These are phyloP conservation scores for Malus hybrid DNA, from an alignment of 331 rosid species.

Conservation along the genomic window DNA sequence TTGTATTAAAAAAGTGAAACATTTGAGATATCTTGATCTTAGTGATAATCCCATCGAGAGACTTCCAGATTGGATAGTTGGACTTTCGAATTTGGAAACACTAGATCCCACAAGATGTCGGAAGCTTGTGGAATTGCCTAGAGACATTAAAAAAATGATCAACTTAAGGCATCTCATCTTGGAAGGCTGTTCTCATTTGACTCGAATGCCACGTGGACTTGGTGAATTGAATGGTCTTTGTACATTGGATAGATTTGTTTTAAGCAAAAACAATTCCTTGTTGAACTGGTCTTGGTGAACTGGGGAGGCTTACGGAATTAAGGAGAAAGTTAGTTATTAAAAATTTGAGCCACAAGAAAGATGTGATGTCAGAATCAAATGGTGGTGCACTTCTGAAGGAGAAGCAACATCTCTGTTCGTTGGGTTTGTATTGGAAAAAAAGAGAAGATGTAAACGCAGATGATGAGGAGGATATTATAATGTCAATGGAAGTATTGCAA, in stretches of 20 bases:
- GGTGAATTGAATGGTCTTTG: conserved; percentile 8
- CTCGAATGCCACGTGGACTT: conserved; percentile 20
- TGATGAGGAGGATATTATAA: too few species aligned
- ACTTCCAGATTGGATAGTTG: conserved; percentile 21
- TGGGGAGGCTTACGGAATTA: neutral
- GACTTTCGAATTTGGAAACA: conserved; percentile 25
- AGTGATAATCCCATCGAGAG: accelerated
- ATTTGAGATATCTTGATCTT: conserved; percentile 15
- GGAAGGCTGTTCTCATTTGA: accelerated
- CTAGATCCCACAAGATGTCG: accelerated
- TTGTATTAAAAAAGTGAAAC: neutral
- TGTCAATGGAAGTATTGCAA: too few species aligned
- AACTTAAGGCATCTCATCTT: neutral
- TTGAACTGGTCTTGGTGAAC: neutral
- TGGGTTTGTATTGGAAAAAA: neutral
- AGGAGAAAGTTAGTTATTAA: accelerated
- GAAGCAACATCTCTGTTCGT: neutral
- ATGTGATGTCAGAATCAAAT: too few species aligned
- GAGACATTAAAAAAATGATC: neutral
- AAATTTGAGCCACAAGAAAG: neutral
- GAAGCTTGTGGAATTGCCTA: neutral
- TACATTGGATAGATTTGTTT: neutral
- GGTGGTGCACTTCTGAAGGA: too few species aligned
- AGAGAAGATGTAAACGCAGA: neutral
- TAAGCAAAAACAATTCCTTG: neutral